A percentile compares a stretch with the other conserved stretches of the same genome.
Conservation (phyloP, 1,284 basidiomycete species). For the Melampsora larici-populina region DNA sequence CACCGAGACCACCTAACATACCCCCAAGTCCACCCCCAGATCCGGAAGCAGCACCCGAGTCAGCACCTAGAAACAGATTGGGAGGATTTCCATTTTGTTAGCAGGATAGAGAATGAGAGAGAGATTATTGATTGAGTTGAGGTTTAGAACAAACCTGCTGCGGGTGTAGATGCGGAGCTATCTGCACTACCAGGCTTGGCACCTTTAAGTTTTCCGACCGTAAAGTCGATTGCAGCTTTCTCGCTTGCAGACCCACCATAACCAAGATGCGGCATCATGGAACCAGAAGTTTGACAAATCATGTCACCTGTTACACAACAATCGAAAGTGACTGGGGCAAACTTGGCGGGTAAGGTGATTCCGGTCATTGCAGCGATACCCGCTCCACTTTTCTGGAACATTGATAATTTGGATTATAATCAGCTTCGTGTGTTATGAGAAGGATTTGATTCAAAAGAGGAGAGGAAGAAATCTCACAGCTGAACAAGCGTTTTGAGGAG, state of each 20-base stretch:
- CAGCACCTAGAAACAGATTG: not conserved
- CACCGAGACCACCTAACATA: too few relatives aligned
- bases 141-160: not conserved
- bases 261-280: not conserved
- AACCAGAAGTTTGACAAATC: slow-evolving; percentile 17
- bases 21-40: too few relatives aligned
- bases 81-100: not conserved
- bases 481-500: slow-evolving; percentile 31
- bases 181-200: not conserved
- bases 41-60: not conserved
- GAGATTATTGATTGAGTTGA: not conserved
- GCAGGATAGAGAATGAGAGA: not conserved
- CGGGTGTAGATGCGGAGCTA: not conserved
- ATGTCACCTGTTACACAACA: slow-evolving; percentile 20
- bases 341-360: slow-evolving; percentile 5
- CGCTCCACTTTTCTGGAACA: not conserved
- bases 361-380: not conserved
- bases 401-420: not conserved
- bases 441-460: not conserved
- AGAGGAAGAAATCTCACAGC: not conserved
- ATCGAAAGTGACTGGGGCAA: slow-evolving; percentile 6
- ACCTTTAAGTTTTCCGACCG: slow-evolving; percentile 3
- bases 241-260: slow-evolving; percentile 25
- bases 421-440: not conserved
- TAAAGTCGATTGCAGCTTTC: slow-evolving; percentile 6